Percentiles rank a stretch among this genome's conserved stretches.
Conservation (phyloP, 768 basidiomycete species). For the Mycena galericulata region DNA sequence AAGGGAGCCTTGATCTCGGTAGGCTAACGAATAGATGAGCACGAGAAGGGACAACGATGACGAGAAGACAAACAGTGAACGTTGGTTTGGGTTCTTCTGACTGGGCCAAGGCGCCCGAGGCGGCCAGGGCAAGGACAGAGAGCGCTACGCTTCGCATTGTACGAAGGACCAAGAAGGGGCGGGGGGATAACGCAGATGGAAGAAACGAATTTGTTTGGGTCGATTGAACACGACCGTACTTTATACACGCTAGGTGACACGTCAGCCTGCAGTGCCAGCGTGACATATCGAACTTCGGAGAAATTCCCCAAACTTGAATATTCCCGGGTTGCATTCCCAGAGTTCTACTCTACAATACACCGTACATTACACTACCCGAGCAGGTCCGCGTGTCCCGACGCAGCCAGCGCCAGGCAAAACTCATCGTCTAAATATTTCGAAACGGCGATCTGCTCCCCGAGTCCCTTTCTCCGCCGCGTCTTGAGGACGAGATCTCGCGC, state of each 20-base stretch:
- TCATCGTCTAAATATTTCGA: conserved; percentile 98
- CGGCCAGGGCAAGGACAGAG: conserved; percentile 78
- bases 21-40: conserved; percentile 58
- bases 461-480: conserved; percentile 94
- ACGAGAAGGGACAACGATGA: conserved; percentile 28
- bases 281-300: neutral
- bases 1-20: conserved; percentile 89
- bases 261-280: neutral
- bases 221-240: neutral
- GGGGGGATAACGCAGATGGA: conserved; percentile 51
- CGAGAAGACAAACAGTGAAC: conserved; percentile 68
- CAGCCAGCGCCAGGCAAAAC: conserved; percentile 95
- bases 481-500: conserved; percentile 96
- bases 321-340: neutral
- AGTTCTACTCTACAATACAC: conserved; percentile 32
- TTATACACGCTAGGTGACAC: neutral
- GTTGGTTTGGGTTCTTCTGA: conserved; percentile 72
- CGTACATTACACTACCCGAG: conserved; percentile 63
- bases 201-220: conserved; percentile 34
- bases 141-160: conserved; percentile 92
- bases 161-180: conserved; percentile 72
- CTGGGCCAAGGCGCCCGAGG: conserved; percentile 70
- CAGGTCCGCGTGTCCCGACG: conserved; percentile 95
- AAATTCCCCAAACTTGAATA: neutral
- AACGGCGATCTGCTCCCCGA: conserved; percentile 97